Evolutionary conservation across 208 protist species (phyloP), one percentile per base, ranked within the genome.

Genomic region (Leptomonas seymouri): DNA sequence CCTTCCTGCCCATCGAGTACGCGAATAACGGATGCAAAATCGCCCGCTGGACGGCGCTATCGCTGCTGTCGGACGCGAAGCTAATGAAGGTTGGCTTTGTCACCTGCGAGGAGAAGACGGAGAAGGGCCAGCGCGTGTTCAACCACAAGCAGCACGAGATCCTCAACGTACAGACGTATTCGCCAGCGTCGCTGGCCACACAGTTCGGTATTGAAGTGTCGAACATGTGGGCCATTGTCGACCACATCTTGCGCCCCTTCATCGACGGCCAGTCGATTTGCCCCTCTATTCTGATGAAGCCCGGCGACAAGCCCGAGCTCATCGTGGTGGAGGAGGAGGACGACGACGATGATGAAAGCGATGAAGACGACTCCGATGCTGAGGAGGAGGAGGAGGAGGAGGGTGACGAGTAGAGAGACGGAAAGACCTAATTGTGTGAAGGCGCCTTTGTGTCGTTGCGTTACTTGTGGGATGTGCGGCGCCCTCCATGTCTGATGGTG

Each of bases 71-170:
- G 21, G 81, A 78, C 25, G 87, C 85, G 8, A 66, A 76, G 25
- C 51, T 83, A 49, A 91, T 97, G 78, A 95, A 91, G 75, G 87
- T 97, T 71, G 92, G 87, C 20, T 91, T 95, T 67, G 70, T 97
- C 21, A 75, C 87, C 0, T 86, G 89, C 61, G 74, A 71, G 51
- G 74, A 71, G 45, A 81, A 75, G 54, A 75, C 61, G 28, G 69
- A 80, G 41, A 60, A 78, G 41, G 78, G 71, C 27, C 54, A 73
- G 55, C 51, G 71, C 41, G 58, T 70, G 12, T 77, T 62, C 57
- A 56, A 84, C 61, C 76, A 84, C 23, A 71, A 60, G 18, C 54
- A 71, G 48, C 88, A 97, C 76, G 74, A 87, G 50, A 61, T 97
- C 34, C 66, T 93, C 39, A 65, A 51, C 46, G 81, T 92, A 20